These are phyloP conservation scores for Gonapodya prolifera DNA, from an alignment of 192 early-diverging fungal species.

Conservation along the genomic window DNA sequence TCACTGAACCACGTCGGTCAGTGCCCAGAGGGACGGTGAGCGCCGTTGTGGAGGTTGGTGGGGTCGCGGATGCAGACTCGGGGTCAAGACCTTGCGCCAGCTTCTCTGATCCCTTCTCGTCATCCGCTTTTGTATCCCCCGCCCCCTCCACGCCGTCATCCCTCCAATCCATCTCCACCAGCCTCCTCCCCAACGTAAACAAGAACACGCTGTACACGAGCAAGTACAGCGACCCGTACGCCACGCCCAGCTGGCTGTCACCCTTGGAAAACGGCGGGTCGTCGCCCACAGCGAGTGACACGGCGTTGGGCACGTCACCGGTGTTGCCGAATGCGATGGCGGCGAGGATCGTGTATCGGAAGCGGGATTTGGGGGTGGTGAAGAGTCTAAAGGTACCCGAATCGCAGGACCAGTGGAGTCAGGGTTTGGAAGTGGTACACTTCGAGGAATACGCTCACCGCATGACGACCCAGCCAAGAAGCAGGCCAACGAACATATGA, in stretches of 20 bases:
- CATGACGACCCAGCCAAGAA: background rate
- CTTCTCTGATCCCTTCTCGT: background rate
- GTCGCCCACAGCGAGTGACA: background rate
- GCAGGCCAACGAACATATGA: background rate
- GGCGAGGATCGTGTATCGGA: background rate
- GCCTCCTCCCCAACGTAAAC: background rate
- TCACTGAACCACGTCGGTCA: background rate
- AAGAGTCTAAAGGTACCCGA: background rate
- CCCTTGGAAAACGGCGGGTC: background rate
- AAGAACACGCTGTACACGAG: background rate
- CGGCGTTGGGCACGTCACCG: background rate
- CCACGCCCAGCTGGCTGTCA: background rate
- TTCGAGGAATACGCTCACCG: too few species aligned
- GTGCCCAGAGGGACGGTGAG: too few species aligned
- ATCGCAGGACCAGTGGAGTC: too few species aligned
- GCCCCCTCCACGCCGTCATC: background rate
- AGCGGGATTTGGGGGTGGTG: background rate
- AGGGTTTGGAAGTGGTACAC: too few species aligned
- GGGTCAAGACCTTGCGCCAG: background rate
- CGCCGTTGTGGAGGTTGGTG: too few species aligned
- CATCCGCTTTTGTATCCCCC: background rate
- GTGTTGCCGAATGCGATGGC: background rate
- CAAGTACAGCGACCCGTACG: background rate
- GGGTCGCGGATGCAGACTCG: background rate
- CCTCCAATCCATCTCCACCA: background rate